Percentiles rank a stretch among this genome's conserved stretches.
These are phyloP conservation scores for Larix kaempferi DNA, from an alignment of 75 land plant genomes.

Conservation along the genomic window DNA sequence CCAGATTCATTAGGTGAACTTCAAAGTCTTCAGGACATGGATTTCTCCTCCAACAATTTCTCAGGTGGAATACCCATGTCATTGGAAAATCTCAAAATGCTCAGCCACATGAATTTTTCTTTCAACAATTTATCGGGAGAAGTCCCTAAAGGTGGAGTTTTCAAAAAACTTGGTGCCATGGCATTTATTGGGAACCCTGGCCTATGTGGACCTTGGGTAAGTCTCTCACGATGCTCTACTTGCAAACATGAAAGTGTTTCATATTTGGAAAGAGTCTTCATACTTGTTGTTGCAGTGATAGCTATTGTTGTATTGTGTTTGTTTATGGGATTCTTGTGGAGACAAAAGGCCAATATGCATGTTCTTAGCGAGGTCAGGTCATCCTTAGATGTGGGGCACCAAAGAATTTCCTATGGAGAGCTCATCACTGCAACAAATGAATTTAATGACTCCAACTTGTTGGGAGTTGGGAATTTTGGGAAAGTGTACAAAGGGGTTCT, in stretches of 20 bases:
- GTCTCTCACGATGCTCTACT: background rate
- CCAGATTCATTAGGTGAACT: constrained; percentile 32
- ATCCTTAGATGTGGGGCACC: background rate
- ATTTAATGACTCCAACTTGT: constrained; percentile 5
- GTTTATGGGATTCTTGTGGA: background rate
- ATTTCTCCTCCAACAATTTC: constrained; percentile 31
- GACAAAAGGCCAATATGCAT: background rate
- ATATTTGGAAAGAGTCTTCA: background rate
- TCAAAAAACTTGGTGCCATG: background rate
- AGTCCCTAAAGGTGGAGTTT: constrained; percentile 18
- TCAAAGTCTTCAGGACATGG: constrained; percentile 15
- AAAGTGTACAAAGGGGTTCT: constrained; percentile 11
- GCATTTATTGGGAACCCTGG: constrained; percentile 14
- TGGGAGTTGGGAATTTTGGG: constrained; percentile 4
- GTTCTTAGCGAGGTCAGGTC: background rate
- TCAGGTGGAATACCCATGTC: constrained; percentile 28
- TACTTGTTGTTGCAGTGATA: background rate
- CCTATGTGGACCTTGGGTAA: constrained; percentile 14
- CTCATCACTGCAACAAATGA: background rate
- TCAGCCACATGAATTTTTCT: constrained; percentile 28
- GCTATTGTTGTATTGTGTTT: background rate
- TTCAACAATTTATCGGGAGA: constrained; percentile 18
- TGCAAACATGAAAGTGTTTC: background rate
- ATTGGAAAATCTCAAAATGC: constrained; percentile 14
- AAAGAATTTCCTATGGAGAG: background rate